Percentiles rank a stretch among this genome's conserved stretches.
phyloP scores from a whole-genome alignment of 371 early-diverging fungal species.

The Mucor saturninus region DNA sequence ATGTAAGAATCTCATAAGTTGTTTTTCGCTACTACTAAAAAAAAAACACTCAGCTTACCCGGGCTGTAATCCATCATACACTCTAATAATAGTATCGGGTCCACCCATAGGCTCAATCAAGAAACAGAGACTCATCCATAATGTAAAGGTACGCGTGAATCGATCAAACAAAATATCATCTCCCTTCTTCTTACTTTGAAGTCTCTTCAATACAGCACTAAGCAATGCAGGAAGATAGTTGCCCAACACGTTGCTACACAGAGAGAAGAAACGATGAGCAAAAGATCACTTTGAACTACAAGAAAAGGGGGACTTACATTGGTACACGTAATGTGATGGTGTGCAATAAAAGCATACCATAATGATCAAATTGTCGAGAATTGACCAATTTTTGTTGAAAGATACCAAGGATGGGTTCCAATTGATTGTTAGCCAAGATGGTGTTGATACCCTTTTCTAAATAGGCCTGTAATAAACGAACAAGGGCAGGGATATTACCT shows the following conservation, averaged over 20 bases:
- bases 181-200: constrained; percentile 73
- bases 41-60: constrained; percentile 42
- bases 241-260: constrained; percentile 51
- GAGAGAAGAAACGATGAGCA: not conserved
- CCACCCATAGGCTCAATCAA: constrained; percentile 64
- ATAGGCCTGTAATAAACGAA: constrained; percentile 85
- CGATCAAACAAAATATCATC: constrained; percentile 41
- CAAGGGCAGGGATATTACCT: constrained; percentile 94
- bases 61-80: constrained; percentile 82
- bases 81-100: constrained; percentile 69
- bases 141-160: constrained; percentile 79
- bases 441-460: constrained; percentile 74
- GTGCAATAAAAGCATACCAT: constrained; percentile 82
- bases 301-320: constrained; percentile 52
- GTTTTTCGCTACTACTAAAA: not conserved
- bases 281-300: not conserved
- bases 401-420: constrained; percentile 90
- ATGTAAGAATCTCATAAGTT: not conserved
- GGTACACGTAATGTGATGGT: constrained; percentile 74
- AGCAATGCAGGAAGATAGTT: constrained; percentile 81
- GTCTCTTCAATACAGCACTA: constrained; percentile 75
- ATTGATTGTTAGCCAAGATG: constrained; percentile 63
- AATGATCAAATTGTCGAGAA: constrained; percentile 83
- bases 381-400: constrained; percentile 89
- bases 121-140: constrained; percentile 76